Evolutionary conservation across 164 flowering plant genomes (phyloP).

Genomic region (Piper longum): DNA sequence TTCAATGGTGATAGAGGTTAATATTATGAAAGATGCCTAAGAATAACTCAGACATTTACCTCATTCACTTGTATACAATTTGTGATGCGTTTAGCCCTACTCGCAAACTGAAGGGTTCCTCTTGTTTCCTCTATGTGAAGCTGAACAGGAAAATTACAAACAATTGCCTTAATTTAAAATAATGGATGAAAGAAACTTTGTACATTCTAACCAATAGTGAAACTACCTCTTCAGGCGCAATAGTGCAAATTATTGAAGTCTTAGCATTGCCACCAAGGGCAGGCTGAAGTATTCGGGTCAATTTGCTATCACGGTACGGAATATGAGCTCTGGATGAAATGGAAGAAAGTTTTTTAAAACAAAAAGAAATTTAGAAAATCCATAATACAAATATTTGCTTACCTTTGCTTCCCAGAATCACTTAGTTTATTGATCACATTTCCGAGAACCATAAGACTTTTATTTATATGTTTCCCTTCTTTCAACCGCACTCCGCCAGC

Average conservation of each 20-base stretch:
- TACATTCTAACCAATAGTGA: not conserved
- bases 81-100: constrained; percentile 87
- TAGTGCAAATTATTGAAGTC: constrained; percentile 88
- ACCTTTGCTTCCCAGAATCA: constrained; percentile 89
- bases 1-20: not conserved
- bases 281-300: constrained; percentile 95
- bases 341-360: not conserved
- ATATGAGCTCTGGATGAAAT: constrained; percentile 70
- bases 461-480: constrained; percentile 94
- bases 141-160: constrained; percentile 20
- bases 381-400: not conserved
- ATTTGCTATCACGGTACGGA: constrained; percentile 95
- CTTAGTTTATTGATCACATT: constrained; percentile 90
- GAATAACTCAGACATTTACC: constrained; percentile 25
- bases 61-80: constrained; percentile 96
- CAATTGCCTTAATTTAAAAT: no score
- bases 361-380: not conserved
- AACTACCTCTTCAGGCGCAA: constrained; percentile 94
- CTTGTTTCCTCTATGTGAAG: constrained; percentile 85
- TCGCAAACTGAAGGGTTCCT: constrained; percentile 97
- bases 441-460: constrained; percentile 94
- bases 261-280: constrained; percentile 98
- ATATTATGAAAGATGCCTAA: not conserved
- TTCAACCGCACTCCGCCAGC: constrained; percentile 89
- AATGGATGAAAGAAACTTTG: no score